Base-by-base conservation (phyloP, 164 flowering plant genomes). In the Platanus orientalis region DNA sequence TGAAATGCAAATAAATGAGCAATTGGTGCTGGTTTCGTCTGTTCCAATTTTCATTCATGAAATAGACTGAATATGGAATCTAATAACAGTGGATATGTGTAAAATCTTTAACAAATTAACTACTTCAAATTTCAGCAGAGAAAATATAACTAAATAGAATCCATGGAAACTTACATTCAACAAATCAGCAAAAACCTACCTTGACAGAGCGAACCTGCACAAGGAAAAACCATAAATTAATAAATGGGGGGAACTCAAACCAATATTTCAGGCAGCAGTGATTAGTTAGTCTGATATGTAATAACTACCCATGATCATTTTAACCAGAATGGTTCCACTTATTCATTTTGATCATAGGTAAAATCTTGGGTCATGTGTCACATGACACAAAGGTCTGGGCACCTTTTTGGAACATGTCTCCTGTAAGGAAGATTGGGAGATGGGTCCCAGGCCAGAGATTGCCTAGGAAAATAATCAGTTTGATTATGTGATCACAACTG, bases 121-220 rank as follows among this genome's bases (percentile, higher is more conserved):
- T 50, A 49, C 45, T 5, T 23, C 54, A 45, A 30, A 48, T 19
- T 48, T 57, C 19, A 19, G 13, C 24, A 26, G 44, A 27, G 50
- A 27, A n/a, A 23, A 21, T 20, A 24, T 10, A 3, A 21, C 7
- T 36, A 48, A 50, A n/a, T n/a, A 57, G 28, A 55, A 68, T 58
- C 24, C 45, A 45, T 12, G 21, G 29, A 55, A 67, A 78, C 79
- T 72, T 68, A 74, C 82, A 66, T 14, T 60, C 14, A 56, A 58
- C 25, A 65, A 60, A 45, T 26, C 62, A 71, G 68, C 42, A 54
- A 57, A 58, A 77, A 81, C 92, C 62, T 83, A 94, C 99, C 99
- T 94, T 91, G 66, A 91, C 85, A 71, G 76, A 69, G 54, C 99
- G 97, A 73, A 94, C 99, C 99, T 94, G 89, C 85, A 87, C 12